These are phyloP conservation scores for Actinomortierella ambigua DNA, from an alignment of 371 early-diverging fungal species.

Conservation along the genomic window DNA sequence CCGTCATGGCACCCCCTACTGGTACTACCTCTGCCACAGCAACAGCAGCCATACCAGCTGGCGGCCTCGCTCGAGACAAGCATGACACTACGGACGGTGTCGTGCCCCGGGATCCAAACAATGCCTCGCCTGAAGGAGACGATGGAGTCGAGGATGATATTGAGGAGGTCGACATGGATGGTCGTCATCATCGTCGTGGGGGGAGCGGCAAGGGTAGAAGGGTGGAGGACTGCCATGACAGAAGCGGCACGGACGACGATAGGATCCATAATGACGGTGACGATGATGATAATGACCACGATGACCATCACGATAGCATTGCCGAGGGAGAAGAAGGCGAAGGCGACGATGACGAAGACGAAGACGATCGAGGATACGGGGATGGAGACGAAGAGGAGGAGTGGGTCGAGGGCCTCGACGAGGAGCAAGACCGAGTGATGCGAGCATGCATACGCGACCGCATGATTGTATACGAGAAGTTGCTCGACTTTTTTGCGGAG, in stretches of 20 bases:
- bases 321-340: slow-evolving; percentile 6
- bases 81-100: no score
- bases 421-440: slow-evolving; percentile 14
- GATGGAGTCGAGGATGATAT: background rate
- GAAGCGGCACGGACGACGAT: background rate
- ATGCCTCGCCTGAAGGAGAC: background rate
- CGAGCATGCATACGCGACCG: slow-evolving; percentile 52
- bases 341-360: background rate
- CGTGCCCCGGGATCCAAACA: background rate
- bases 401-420: slow-evolving; percentile 9
- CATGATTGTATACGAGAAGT: slow-evolving; percentile 68
- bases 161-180: background rate
- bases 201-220: background rate
- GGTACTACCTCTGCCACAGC: no score
- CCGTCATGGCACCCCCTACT: no score
- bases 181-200: background rate
- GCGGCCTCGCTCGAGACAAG: no score
- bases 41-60: no score
- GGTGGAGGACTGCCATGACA: slow-evolving; percentile 1
- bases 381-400: slow-evolving; percentile 4
- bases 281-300: background rate
- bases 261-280: background rate
- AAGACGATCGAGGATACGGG: slow-evolving; percentile 2
- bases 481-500: slow-evolving; percentile 79
- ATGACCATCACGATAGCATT: background rate